Evolutionary conservation across 1,139 yeast species (phyloP), one percentile per base, ranked within the genome.

Genomic region (Arxiozyma bovina): DNA sequence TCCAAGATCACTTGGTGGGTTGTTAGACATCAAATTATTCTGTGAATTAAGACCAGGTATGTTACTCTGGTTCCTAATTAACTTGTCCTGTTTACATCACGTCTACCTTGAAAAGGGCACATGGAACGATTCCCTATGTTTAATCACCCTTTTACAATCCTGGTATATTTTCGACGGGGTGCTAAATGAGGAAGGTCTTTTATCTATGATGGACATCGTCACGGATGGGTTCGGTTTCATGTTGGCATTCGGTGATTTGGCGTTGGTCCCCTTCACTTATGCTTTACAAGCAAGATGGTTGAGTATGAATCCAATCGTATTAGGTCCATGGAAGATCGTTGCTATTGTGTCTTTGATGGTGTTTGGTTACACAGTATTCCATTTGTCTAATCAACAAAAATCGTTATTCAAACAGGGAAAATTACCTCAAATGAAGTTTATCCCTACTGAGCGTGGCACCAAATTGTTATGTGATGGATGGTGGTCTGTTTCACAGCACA

Each of bases 201-300:
- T 93, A 58, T 82, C 94, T 5, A 94, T 94, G 97, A 91, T 93
- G 78, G 99, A 93, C 68, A 81, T 90, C 53, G 87, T 96, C 17
- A 88, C 96, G 21, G 99, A 93, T 72, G 99, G 99, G 0, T 89
- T 93, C 70, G 99, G 99, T 0, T 90, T 84, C 73, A 93, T 93
- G 99, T 76, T 93, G 52, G 81, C 91, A 9, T 91, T 91, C 74
- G 99, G 99, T 41, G 99, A 93, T 68, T 77, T 93, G 65, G 83
- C 95, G 1, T 80, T 94, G 76, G 89, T 93, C n/a, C 99, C 99
- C 34, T 91, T 93, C 76, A 80, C 96, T 1, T 93, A 94, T 69
- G 79, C 93, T 5, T 70, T 93, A 57, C 99, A 93, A 67, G 78
- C 96, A 2, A 78, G 98, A 59, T 94, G 83, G 69, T 74, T 91